A percentile compares a stretch with the other conserved stretches of the same genome.
These are phyloP conservation scores for Lecanicillium sp. DNA, from an alignment of 2,329 filamentous ascomycete species.

Conservation along the genomic window DNA sequence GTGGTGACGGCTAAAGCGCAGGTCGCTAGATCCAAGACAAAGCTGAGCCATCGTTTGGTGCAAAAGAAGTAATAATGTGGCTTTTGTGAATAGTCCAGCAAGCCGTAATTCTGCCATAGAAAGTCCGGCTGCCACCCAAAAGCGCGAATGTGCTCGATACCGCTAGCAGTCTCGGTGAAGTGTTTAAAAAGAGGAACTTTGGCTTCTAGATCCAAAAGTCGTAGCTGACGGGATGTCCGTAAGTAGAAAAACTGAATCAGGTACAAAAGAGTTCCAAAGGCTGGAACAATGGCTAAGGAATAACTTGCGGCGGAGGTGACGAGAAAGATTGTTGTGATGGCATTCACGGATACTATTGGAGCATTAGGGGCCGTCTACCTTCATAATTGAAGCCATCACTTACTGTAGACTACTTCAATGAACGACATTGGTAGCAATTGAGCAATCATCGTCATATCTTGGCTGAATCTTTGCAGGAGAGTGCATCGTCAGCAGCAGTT, in stretches of 20 bases:
- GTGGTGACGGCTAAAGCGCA: slow-evolving; percentile 36
- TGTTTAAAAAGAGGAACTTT: slow-evolving; percentile 20
- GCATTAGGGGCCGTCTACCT: background rate
- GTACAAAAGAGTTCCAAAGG: slow-evolving; percentile 15
- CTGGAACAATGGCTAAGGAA: slow-evolving; percentile 35
- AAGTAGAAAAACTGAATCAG: slow-evolving; percentile 21
- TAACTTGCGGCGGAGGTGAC: slow-evolving; percentile 36
- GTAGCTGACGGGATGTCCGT: slow-evolving; percentile 21
- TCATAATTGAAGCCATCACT: background rate
- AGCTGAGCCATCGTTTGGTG: slow-evolving; percentile 39
- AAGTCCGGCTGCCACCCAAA: slow-evolving; percentile 20
- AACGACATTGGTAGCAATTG: slow-evolving; percentile 24
- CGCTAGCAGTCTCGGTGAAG: slow-evolving; percentile 18
- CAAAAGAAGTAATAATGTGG: slow-evolving; percentile 33
- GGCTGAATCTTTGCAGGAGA: slow-evolving; percentile 30
- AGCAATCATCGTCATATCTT: slow-evolving; percentile 30
- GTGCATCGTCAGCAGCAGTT: too few species aligned
- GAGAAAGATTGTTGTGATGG: slow-evolving; percentile 23
- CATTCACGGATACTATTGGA: slow-evolving; percentile 9
- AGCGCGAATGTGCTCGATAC: slow-evolving; percentile 21
- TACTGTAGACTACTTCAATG: slow-evolving; percentile 15
- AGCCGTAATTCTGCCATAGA: slow-evolving; percentile 9
- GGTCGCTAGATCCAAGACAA: slow-evolving; percentile 37
- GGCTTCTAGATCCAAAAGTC: slow-evolving; percentile 21
- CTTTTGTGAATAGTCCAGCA: slow-evolving; percentile 25